Conservation (phyloP, 208 protist species). For the Lotmaria passim region DNA sequence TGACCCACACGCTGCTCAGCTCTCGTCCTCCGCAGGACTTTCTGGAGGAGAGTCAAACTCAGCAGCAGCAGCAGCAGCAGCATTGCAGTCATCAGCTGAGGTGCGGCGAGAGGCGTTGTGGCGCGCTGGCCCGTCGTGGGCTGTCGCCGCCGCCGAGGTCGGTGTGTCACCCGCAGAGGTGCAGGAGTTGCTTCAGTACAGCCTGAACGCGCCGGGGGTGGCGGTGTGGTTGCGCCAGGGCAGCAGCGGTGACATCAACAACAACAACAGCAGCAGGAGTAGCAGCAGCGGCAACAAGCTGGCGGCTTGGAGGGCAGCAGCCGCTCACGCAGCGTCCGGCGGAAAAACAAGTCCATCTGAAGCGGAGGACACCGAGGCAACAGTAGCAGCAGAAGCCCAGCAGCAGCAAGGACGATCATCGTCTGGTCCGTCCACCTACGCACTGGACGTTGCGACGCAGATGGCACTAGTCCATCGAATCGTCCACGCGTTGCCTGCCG, state of each 20-base stretch:
- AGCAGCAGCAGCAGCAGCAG: too few relatives aligned
- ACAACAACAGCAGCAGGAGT: not conserved
- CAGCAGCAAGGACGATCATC: too few relatives aligned
- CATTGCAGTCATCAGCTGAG: too few relatives aligned
- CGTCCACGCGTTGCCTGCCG: slow-evolving; percentile 20
- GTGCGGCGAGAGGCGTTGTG: slow-evolving; percentile 7
- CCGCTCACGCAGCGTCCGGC: too few relatives aligned
- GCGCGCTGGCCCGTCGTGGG: slow-evolving; percentile 21
- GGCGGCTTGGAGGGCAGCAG: not conserved
- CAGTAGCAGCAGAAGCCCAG: too few relatives aligned
- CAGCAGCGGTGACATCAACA: not conserved
- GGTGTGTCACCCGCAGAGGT: slow-evolving; percentile 22
- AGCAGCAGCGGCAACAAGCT: not conserved
- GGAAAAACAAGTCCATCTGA: not conserved
- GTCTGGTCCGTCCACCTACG: not conserved
- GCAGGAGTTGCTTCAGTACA: slow-evolving; percentile 31
- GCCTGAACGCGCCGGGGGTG: slow-evolving; percentile 18
- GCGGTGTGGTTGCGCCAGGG: not conserved
- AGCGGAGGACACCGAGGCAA: too few relatives aligned
- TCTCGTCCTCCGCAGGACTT: not conserved
- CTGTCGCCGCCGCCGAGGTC: slow-evolving; percentile 17
- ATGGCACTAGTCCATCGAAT: slow-evolving; percentile 34
- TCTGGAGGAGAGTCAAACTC: too few relatives aligned
- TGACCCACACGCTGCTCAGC: too few relatives aligned
- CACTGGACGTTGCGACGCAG: slow-evolving; percentile 26